These are phyloP conservation scores for Setaria viridis DNA, from an alignment of 202 grass and related monocot species.

Conservation along the genomic window DNA sequence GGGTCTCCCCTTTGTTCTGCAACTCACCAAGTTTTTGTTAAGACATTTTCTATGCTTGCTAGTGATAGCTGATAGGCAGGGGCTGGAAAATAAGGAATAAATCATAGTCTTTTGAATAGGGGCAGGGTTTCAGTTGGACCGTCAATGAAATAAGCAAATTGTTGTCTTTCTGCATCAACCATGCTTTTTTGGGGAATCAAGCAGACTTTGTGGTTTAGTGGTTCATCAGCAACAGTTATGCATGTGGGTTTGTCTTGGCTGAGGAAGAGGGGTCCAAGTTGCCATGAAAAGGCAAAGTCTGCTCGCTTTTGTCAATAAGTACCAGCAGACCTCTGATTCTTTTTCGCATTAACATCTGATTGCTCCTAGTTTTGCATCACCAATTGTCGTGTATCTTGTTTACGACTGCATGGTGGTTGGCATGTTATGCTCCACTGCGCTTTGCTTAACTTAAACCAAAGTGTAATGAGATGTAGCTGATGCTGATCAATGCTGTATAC, in stretches of 20 bases:
- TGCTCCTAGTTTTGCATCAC: background rate
- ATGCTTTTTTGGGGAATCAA: background rate
- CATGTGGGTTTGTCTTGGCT: background rate
- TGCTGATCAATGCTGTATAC: background rate
- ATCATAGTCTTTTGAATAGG: background rate
- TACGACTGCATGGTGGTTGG: background rate
- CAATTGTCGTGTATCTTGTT: background rate
- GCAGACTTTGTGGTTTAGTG: background rate
- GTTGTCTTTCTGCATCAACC: background rate
- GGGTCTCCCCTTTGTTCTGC: background rate
- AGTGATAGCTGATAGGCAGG: background rate
- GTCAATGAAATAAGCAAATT: background rate
- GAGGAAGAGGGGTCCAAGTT: background rate
- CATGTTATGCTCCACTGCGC: background rate
- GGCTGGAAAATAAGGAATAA: background rate
- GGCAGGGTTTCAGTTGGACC: constrained; percentile 5
- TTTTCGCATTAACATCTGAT: background rate
- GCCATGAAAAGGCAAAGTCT: background rate
- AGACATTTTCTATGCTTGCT: background rate
- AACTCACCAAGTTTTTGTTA: background rate
- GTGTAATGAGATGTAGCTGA: background rate
- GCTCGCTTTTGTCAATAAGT: background rate
- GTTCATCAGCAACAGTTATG: background rate
- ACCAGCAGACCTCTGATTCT: background rate
- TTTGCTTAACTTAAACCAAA: too few species aligned